Conservation (phyloP, 345 rosid genomes). For the Lagerstroemia speciosa region DNA sequence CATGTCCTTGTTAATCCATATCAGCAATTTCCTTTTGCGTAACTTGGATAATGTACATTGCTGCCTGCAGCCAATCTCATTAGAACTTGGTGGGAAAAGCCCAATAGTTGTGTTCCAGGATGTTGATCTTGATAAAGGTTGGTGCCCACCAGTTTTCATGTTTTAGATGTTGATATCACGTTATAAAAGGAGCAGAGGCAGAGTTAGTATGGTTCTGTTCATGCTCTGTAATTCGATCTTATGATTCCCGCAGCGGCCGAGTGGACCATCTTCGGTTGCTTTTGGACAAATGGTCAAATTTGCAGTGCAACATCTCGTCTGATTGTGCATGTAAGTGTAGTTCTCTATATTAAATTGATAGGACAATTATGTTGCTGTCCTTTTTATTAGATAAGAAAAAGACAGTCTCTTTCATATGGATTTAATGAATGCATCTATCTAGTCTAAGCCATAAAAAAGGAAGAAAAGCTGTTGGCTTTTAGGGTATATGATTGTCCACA, state of each 20-base stretch:
- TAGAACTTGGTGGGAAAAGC: constrained; percentile 98
- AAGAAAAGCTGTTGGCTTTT: neutral
- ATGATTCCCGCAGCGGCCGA: constrained; percentile 56
- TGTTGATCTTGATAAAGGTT: constrained; percentile 45
- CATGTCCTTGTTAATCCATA: neutral
- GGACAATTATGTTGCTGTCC: neutral
- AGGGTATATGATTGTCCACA: neutral
- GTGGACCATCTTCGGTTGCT: constrained; percentile 84
- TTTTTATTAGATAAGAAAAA: neutral
- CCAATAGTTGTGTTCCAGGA: constrained; percentile 91
- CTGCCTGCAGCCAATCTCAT: constrained; percentile 66
- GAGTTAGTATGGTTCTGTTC: neutral
- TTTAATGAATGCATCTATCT: neutral
- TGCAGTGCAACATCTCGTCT: constrained; percentile 99
- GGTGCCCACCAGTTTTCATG: neutral
- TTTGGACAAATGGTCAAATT: constrained; percentile 96
- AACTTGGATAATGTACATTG: constrained; percentile 2
- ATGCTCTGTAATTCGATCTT: neutral
- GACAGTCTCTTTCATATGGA: neutral
- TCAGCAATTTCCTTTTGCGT: neutral
- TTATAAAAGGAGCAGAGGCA: neutral
- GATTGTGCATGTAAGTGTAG: constrained; percentile 65
- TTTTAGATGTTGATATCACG: neutral
- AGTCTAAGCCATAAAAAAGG: neutral
- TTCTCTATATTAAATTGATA: neutral